These are phyloP conservation scores for Cardamine resedifolia DNA, from an alignment of 345 rosid genomes.

Conservation along the genomic window DNA sequence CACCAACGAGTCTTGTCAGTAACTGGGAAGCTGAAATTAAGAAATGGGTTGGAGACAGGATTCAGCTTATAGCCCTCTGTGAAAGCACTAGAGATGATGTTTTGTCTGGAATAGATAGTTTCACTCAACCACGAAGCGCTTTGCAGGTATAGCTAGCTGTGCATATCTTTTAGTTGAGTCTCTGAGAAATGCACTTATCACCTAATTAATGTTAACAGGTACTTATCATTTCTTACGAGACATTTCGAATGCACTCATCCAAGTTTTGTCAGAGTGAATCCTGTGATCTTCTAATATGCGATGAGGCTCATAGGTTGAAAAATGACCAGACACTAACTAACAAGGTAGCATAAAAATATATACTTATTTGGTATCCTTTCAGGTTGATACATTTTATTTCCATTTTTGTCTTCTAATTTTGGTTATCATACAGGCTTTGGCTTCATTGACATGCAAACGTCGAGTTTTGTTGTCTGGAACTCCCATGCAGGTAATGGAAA, in stretches of 20 bases:
- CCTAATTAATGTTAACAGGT: constrained; percentile 50
- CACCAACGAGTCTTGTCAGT: constrained; percentile 98
- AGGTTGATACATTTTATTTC: background rate
- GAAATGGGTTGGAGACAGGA: constrained; percentile 94
- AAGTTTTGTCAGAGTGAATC: constrained; percentile 73
- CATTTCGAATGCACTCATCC: constrained; percentile 93
- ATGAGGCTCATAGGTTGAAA: constrained; percentile 98
- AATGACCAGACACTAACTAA: constrained; percentile 95
- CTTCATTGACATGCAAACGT: constrained; percentile 83
- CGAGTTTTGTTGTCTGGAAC: constrained; percentile 95
- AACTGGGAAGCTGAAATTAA: constrained; percentile 98
- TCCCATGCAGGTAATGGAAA: constrained; percentile 83
- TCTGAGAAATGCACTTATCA: constrained; percentile 34
- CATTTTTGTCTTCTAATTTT: constrained; percentile 14
- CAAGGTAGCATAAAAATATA: constrained; percentile 56
- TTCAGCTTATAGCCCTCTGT: constrained; percentile 87
- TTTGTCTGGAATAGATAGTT: constrained; percentile 81
- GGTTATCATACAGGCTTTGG: constrained; percentile 67
- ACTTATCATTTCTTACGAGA: constrained; percentile 92
- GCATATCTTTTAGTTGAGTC: constrained; percentile 22
- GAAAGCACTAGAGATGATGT: constrained; percentile 96
- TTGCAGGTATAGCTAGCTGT: constrained; percentile 69
- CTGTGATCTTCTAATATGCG: constrained; percentile 95
- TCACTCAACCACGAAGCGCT: constrained; percentile 57
- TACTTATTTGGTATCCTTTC: constrained; percentile 21